These are phyloP conservation scores for Citrus australasica DNA, from an alignment of 345 rosid genomes.

Conservation along the genomic window DNA sequence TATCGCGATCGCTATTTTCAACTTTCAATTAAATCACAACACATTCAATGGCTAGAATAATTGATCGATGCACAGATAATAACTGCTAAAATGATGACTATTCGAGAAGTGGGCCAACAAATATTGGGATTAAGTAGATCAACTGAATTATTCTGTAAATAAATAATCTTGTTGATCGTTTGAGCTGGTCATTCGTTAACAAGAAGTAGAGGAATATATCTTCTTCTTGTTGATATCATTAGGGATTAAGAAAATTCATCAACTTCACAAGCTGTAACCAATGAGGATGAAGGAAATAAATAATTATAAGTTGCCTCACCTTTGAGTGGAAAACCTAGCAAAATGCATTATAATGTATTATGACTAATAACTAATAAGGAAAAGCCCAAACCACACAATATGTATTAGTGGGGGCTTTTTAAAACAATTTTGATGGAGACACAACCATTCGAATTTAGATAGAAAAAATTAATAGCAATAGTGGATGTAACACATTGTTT, in stretches of 20 bases:
- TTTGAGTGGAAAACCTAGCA: constrained; percentile 32
- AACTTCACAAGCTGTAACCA: constrained; percentile 1
- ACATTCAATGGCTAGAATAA: not conserved
- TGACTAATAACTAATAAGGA: constrained; percentile 20
- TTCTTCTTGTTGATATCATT: not conserved
- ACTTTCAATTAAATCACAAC: not conserved
- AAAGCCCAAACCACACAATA: constrained; percentile 21
- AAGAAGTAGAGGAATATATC: not conserved
- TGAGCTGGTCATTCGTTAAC: not conserved
- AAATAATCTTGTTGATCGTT: no score
- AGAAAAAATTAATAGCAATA: not conserved
- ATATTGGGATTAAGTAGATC: not conserved
- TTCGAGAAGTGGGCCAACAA: not conserved
- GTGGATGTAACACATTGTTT: constrained; percentile 6
- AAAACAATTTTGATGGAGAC: constrained; percentile 20
- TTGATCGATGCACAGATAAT: not conserved
- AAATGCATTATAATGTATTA: constrained; percentile 18
- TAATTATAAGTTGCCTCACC: constrained; percentile 8
- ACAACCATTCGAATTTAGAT: constrained; percentile 23
- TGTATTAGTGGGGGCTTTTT: constrained; percentile 21
- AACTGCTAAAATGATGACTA: not conserved
- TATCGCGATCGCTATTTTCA: not conserved
- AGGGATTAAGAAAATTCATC: not conserved
- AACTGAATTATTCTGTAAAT: not conserved
- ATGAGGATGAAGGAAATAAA: not conserved